Evolutionary conservation across 768 basidiomycete species (phyloP).

Genomic region (Leucocoprinus sp.): DNA sequence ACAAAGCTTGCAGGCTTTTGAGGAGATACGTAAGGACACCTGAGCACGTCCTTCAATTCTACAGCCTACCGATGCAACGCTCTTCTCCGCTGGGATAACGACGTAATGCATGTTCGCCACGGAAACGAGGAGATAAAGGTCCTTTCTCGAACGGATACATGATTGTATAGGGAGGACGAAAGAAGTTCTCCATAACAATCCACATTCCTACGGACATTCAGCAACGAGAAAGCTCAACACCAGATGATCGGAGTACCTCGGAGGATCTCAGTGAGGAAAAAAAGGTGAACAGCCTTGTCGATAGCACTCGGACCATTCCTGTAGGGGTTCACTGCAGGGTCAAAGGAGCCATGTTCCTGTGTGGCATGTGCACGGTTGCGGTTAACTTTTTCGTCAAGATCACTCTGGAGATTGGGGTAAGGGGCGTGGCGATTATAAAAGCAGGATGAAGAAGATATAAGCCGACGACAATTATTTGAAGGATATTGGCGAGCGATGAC

Average conservation of each 20-base stretch:
- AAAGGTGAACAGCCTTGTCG: slow-evolving; percentile 92
- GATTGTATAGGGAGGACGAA: slow-evolving; percentile 96
- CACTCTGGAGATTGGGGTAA: slow-evolving; percentile 28
- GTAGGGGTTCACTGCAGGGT: slow-evolving; percentile 59
- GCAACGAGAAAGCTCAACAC: slow-evolving; percentile 1
- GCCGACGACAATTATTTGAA: slow-evolving; percentile 38
- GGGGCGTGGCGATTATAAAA: slow-evolving; percentile 30
- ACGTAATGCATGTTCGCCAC: slow-evolving; percentile 95
- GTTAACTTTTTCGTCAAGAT: slow-evolving; percentile 25
- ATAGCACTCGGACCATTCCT: slow-evolving; percentile 79
- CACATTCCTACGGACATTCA: slow-evolving; percentile 72
- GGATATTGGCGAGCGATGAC: slow-evolving; percentile 22
- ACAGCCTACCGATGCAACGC: slow-evolving; percentile 85
- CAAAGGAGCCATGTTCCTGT: slow-evolving; percentile 31
- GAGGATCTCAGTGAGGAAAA: slow-evolving; percentile 98
- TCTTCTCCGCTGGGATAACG: slow-evolving; percentile 98
- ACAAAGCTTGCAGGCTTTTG: slow-evolving; percentile 91
- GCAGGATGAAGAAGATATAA: slow-evolving; percentile 38
- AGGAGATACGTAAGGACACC: slow-evolving; percentile 8
- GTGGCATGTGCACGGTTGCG: slow-evolving; percentile 17
- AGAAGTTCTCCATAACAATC: slow-evolving; percentile 89
- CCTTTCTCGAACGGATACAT: slow-evolving; percentile 99
- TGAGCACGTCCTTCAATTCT: not conserved
- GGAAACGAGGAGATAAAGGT: slow-evolving; percentile 93
- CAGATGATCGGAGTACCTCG: slow-evolving; percentile 48